A percentile compares a stretch with the other conserved stretches of the same genome.
phyloP scores from a whole-genome alignment of 2,329 filamentous ascomycete genomes.

The Rhynchosporium agropyri region DNA sequence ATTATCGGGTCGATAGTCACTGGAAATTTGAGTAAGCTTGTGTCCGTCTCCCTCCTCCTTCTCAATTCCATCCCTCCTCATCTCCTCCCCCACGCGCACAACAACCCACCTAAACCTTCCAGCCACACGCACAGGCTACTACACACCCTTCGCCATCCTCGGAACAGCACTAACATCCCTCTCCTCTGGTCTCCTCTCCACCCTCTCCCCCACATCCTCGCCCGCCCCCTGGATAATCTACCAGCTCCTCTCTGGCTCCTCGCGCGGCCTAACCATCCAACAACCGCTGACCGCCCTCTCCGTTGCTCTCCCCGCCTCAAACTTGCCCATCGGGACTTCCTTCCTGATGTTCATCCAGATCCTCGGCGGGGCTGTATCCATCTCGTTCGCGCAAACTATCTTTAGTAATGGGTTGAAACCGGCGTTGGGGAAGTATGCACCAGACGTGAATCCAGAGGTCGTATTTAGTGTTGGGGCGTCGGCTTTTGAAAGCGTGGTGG shows the following conservation, averaged over 20 bases:
- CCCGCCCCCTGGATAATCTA: conserved; percentile 34
- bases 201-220: conserved; percentile 31
- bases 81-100: too few relatives aligned
- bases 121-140: conserved; percentile 42
- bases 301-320: conserved; percentile 34
- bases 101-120: not conserved
- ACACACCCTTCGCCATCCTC: conserved; percentile 40
- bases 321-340: conserved; percentile 43
- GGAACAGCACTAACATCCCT: conserved; percentile 40
- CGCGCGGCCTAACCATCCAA: conserved; percentile 33
- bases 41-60: too few relatives aligned
- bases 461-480: conserved; percentile 48
- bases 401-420: conserved; percentile 37
- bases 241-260: conserved; percentile 35
- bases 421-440: conserved; percentile 42
- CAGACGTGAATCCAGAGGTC: conserved; percentile 38
- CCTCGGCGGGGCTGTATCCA: conserved; percentile 41
- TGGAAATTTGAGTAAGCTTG: conserved; percentile 31
- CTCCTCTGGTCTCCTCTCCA: conserved; percentile 43
- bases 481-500: conserved; percentile 44
- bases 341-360: conserved; percentile 43
- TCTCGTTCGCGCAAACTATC: conserved; percentile 41
- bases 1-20: conserved; percentile 29
- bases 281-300: conserved; percentile 43
- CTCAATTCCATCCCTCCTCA: too few relatives aligned